Conservation (phyloP, 495 filamentous ascomycete species). For the Penicillium dipodomyicola region DNA sequence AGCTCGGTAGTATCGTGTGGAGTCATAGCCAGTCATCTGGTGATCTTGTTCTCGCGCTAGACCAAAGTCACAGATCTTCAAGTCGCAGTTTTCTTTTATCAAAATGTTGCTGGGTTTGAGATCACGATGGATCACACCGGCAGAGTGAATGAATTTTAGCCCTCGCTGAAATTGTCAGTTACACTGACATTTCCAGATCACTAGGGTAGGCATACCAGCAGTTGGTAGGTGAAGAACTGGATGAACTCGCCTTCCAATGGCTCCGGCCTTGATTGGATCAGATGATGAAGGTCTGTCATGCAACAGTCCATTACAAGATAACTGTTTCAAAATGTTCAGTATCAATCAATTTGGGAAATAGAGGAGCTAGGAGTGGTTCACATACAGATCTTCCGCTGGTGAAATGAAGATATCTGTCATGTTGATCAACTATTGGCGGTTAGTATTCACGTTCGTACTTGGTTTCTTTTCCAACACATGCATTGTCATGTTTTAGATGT, state of each 20-base stretch:
- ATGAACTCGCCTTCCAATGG: constrained; percentile 93
- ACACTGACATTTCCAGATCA: constrained; percentile 21
- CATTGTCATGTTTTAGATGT: constrained; percentile 87
- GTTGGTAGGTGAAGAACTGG: constrained; percentile 94
- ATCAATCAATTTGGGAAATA: neutral
- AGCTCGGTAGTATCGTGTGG: constrained; percentile 89
- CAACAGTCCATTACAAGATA: constrained; percentile 92
- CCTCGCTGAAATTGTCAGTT: constrained; percentile 56
- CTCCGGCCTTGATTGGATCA: constrained; percentile 66
- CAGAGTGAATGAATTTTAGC: constrained; percentile 92
- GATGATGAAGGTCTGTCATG: constrained; percentile 82
- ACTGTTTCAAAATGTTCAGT: constrained; percentile 39
- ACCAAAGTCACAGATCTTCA: constrained; percentile 95
- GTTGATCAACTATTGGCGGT: constrained; percentile 68
- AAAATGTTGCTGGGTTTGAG: constrained; percentile 91
- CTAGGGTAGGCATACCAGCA: constrained; percentile 57
- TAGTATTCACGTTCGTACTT: neutral
- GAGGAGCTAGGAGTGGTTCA: constrained; percentile 1
- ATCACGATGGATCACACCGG: constrained; percentile 87
- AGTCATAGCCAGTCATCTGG: constrained; percentile 87
- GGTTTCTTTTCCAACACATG: constrained; percentile 28
- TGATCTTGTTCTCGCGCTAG: constrained; percentile 88
- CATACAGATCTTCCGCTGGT: constrained; percentile 87
- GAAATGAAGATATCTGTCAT: constrained; percentile 96
- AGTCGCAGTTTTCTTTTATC: constrained; percentile 92